Evolutionary conservation across 495 filamentous ascomycete species (phyloP).

Genomic region (Aspergillus conjunctus): DNA sequence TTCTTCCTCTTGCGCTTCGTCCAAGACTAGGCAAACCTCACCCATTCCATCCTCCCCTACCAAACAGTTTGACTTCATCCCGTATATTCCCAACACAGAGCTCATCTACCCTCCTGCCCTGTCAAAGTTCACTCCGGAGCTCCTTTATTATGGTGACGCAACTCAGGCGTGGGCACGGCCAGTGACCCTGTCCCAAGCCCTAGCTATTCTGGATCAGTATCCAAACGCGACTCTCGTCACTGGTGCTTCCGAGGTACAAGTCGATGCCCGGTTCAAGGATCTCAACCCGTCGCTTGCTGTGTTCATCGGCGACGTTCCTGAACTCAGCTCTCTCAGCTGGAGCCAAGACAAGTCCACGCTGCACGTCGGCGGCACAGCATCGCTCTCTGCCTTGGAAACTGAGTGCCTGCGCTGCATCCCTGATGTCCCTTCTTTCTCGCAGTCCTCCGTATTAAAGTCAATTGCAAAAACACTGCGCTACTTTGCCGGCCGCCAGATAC

Average conservation of each 20-base stretch:
- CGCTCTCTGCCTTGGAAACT: conserved; percentile 76
- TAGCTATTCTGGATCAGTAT: conserved; percentile 82
- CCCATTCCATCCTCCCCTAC: not conserved
- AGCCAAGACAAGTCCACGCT: conserved; percentile 64
- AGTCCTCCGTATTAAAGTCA: conserved; percentile 57
- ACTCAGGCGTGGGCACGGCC: conserved; percentile 90
- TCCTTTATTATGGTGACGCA: conserved; percentile 88
- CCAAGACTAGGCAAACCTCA: not conserved
- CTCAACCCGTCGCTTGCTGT: conserved; percentile 85
- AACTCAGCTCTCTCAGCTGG: conserved; percentile 76
- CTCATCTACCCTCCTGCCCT: conserved; percentile 89
- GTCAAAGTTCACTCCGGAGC: conserved; percentile 74
- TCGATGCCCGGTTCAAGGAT: conserved; percentile 96
- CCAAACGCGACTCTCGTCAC: conserved; percentile 91
- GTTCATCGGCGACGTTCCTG: conserved; percentile 88
- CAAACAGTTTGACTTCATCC: conserved; percentile 69
- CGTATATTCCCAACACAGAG: conserved; percentile 88
- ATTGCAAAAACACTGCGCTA: conserved; percentile 77
- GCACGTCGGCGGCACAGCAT: conserved; percentile 87
- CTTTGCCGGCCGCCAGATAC: conserved; percentile 93
- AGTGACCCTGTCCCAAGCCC: conserved; percentile 76
- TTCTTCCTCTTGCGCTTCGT: conserved; percentile 12
- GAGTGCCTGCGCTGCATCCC: conserved; percentile 36
- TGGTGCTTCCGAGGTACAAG: conserved; percentile 94
- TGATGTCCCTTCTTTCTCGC: not conserved